Evolutionary conservation across 2,329 filamentous ascomycete genomes (phyloP).

Genomic region (Metarhizium brunneum): DNA sequence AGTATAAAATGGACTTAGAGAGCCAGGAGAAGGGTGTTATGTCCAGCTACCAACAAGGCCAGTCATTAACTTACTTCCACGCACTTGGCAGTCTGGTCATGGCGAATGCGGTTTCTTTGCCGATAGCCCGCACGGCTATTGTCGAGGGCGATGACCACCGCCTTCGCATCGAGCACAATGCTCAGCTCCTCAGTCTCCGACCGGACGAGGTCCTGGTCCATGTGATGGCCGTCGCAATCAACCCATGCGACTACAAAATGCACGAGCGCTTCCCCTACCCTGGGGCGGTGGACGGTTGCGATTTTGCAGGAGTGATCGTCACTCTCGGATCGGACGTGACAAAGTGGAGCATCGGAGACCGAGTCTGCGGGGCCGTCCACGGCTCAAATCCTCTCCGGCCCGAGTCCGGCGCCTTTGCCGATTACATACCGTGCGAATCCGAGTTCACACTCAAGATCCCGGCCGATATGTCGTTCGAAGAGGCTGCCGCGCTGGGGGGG

Average conservation of each 20-base stretch:
- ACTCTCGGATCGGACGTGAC: constrained; percentile 12
- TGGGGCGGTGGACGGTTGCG: constrained; percentile 17
- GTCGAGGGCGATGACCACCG: too few species aligned
- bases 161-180: too few species aligned
- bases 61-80: too few species aligned
- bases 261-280: constrained; percentile 9
- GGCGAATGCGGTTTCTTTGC: too few species aligned
- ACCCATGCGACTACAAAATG: constrained; percentile 23
- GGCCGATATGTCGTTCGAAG: constrained; percentile 27
- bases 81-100: too few species aligned
- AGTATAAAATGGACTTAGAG: too few species aligned
- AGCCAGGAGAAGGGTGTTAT: too few species aligned
- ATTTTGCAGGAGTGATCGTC: constrained; percentile 20
- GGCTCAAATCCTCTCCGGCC: neutral
- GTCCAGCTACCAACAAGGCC: too few species aligned
- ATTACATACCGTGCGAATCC: too few species aligned
- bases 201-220: neutral
- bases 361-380: neutral
- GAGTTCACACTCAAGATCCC: too few species aligned
- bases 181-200: neutral
- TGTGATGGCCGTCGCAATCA: constrained; percentile 15
- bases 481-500: constrained; percentile 36
- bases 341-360: neutral
- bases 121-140: too few species aligned
- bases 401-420: neutral